Percentiles rank a stretch among this genome's conserved stretches.
phyloP scores from a whole-genome alignment of 345 rosid species.

The Adansonia digitata region DNA sequence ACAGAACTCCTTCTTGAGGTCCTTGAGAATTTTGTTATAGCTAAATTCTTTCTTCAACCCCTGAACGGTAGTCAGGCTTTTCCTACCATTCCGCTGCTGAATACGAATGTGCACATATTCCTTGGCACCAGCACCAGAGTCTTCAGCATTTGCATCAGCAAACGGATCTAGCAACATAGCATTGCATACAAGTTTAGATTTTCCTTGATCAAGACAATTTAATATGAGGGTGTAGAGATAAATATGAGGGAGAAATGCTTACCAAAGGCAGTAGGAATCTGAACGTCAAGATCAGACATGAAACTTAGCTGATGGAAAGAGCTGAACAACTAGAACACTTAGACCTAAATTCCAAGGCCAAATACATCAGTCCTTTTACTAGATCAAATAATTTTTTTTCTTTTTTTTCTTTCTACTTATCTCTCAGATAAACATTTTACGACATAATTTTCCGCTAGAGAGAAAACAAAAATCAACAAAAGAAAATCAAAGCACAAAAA shows the following conservation, averaged over 20 bases:
- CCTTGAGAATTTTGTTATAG: constrained; percentile 83
- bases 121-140: constrained; percentile 67
- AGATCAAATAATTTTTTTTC: background rate
- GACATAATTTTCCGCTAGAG: no score
- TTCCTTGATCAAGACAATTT: background rate
- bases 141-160: constrained; percentile 82
- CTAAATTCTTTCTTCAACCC: constrained; percentile 85
- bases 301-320: background rate
- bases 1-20: constrained; percentile 88
- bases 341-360: background rate
- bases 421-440: background rate
- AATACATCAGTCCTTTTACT: background rate
- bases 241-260: background rate
- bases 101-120: constrained; percentile 73
- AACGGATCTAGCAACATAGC: constrained; percentile 41
- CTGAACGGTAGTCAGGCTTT: constrained; percentile 78
- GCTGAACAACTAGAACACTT: background rate
- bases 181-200: background rate
- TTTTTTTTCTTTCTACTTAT: background rate
- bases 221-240: background rate
- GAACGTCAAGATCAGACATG: background rate
- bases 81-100: constrained; percentile 69
- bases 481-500: background rate
- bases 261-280: constrained; percentile 49
- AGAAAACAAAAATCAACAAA: background rate